phyloP scores from a whole-genome alignment of 306 rosid genomes.

The Lupinus albus region DNA sequence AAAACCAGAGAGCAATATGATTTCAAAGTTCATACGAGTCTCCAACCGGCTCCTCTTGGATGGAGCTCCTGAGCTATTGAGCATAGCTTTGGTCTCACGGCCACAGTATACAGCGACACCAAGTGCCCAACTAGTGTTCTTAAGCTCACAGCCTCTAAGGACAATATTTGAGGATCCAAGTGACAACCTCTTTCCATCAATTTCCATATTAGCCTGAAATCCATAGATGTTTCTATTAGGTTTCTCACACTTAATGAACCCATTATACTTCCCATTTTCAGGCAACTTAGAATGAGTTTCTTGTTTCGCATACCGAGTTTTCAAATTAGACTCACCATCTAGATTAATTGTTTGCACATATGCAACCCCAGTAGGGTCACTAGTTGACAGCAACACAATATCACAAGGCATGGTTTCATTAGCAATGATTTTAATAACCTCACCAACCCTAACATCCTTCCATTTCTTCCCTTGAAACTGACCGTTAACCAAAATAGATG shows the following conservation, averaged over 20 bases:
- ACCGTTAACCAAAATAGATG: constrained; percentile 64
- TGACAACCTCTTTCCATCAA: constrained; percentile 76
- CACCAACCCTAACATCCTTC: constrained; percentile 82
- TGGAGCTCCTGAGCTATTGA: constrained; percentile 91
- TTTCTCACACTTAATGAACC: constrained; percentile 83
- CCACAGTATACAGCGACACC: constrained; percentile 93
- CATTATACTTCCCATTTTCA: constrained; percentile 60
- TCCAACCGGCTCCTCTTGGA: constrained; percentile 93
- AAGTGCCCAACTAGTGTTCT: constrained; percentile 81
- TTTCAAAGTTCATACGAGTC: constrained; percentile 87
- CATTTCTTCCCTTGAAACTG: constrained; percentile 62
- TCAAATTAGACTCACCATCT: constrained; percentile 97
- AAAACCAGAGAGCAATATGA: constrained; percentile 75
- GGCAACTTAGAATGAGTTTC: constrained; percentile 73
- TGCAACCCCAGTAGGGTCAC: constrained; percentile 94
- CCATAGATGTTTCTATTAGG: constrained; percentile 96
- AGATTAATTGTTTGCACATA: constrained; percentile 88
- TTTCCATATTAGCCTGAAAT: constrained; percentile 78
- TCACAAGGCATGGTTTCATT: constrained; percentile 88
- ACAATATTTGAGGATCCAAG: constrained; percentile 91
- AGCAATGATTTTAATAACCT: constrained; percentile 64
- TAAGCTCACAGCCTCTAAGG: constrained; percentile 88
- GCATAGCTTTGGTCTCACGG: constrained; percentile 91
- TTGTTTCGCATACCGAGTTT: constrained; percentile 88
- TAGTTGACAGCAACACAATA: constrained; percentile 83